Evolutionary conservation across 495 filamentous ascomycete genomes (phyloP).

Genomic region (Penicillium robsamsonii): DNA sequence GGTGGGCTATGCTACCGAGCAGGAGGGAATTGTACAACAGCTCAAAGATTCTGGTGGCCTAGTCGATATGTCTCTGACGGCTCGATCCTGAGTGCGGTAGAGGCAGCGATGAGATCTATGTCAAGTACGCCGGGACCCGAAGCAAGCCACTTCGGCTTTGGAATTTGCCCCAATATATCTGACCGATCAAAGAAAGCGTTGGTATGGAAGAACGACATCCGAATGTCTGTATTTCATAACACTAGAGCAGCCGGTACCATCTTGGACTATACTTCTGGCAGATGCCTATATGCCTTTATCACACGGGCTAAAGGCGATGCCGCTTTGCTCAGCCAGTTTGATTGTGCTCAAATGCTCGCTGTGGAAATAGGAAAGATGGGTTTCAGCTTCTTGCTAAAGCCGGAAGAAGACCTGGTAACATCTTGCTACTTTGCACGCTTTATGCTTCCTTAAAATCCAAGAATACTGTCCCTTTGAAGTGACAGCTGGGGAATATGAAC

Average conservation of each 20-base stretch:
- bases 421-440: background rate
- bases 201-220: slow-evolving; percentile 24
- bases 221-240: slow-evolving; percentile 33
- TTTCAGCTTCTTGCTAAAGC: slow-evolving; percentile 28
- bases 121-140: background rate
- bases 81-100: background rate
- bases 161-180: slow-evolving; percentile 13
- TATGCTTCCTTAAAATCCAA: background rate
- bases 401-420: slow-evolving; percentile 31
- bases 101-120: background rate
- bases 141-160: slow-evolving; percentile 7
- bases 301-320: slow-evolving; percentile 9
- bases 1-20: slow-evolving; percentile 33
- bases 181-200: slow-evolving; percentile 13
- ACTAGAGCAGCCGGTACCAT: background rate
- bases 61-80: background rate
- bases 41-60: background rate
- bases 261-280: background rate
- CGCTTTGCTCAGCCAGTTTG: background rate
- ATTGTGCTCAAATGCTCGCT: slow-evolving; percentile 35
- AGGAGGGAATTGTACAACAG: slow-evolving; percentile 11
- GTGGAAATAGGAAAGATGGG: slow-evolving; percentile 46
- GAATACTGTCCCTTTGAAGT: background rate
- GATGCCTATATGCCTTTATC: slow-evolving; percentile 17
- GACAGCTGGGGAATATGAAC: background rate